These are phyloP conservation scores for Astrephomene gubernaculifera DNA, from an alignment of 139 green algal species.

Conservation along the genomic window DNA sequence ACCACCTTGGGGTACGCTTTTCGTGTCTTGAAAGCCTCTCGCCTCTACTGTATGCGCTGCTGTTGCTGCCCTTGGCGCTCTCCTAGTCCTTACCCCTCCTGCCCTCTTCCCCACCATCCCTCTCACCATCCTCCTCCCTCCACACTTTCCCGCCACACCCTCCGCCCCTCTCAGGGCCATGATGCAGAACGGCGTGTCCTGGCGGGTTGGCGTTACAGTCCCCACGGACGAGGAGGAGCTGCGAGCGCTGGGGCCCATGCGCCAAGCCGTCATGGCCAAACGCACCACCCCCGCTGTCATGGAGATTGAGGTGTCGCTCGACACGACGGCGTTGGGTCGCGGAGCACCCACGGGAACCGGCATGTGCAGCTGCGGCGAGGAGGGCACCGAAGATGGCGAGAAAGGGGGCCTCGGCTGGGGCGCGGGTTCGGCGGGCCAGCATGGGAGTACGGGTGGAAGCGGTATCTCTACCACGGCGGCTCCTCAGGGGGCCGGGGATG, in stretches of 20 bases:
- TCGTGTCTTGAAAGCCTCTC: too few relatives aligned
- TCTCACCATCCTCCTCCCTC: not conserved
- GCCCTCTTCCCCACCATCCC: too few relatives aligned
- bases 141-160: not conserved
- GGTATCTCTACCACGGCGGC: not conserved
- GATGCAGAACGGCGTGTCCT: conserved; percentile 37
- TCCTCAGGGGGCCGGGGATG: not conserved
- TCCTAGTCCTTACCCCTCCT: too few relatives aligned
- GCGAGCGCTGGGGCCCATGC: conserved; percentile 38
- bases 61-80: too few relatives aligned
- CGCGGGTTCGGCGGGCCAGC: not conserved
- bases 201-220: conserved; percentile 45
- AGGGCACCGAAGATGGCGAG: too few relatives aligned
- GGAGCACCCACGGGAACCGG: too few relatives aligned
- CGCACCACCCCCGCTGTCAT: conserved; percentile 27
- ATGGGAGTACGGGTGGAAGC: not conserved
- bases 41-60: too few relatives aligned
- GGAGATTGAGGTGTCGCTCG: conserved; percentile 39
- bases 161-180: not conserved
- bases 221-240: conserved; percentile 37
- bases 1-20: too few relatives aligned
- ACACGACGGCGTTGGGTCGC: conserved; percentile 9
- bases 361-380: too few relatives aligned
- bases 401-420: too few relatives aligned
- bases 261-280: conserved; percentile 21